These are phyloP conservation scores for Erodium moschatum DNA, from an alignment of 441 rosid species.

Conservation along the genomic window DNA sequence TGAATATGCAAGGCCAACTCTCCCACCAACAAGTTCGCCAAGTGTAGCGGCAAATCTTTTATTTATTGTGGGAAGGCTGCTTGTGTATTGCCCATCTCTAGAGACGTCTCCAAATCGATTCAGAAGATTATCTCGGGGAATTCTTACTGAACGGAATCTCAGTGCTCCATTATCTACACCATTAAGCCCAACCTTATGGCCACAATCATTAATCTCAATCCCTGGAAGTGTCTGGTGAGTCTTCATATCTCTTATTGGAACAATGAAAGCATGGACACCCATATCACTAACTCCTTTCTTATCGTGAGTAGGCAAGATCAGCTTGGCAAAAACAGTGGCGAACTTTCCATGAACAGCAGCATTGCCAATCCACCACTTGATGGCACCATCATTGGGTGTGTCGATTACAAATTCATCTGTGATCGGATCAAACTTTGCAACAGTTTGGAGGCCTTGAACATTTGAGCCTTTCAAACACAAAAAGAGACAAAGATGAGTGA, in stretches of 20 bases:
- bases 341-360: conserved; percentile 98
- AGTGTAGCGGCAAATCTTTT: conserved; percentile 90
- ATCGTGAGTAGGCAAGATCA: conserved; percentile 76
- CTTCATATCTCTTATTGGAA: conserved; percentile 75
- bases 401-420: conserved; percentile 70
- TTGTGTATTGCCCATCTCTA: conserved; percentile 84
- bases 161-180: conserved; percentile 97
- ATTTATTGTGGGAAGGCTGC: conserved; percentile 78
- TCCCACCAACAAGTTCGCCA: conserved; percentile 95
- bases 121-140: conserved; percentile 90
- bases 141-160: conserved; percentile 72
- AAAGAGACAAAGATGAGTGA: conserved; percentile 16
- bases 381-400: conserved; percentile 90
- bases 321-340: conserved; percentile 86
- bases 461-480: conserved; percentile 55
- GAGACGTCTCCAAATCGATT: conserved; percentile 93
- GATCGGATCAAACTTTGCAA: conserved; percentile 71
- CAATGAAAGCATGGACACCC: conserved; percentile 97
- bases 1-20: conserved; percentile 85
- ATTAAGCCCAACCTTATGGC: conserved; percentile 83
- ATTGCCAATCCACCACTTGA: conserved; percentile 99
- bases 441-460: conserved; percentile 89
- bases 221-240: conserved; percentile 81
- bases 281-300: conserved; percentile 58
- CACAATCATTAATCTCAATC: conserved; percentile 85